Evolutionary conservation across 176 grass and related monocot genomes (phyloP), one percentile per base, ranked within the genome.

Genomic region (Alloteropsis semialata): DNA sequence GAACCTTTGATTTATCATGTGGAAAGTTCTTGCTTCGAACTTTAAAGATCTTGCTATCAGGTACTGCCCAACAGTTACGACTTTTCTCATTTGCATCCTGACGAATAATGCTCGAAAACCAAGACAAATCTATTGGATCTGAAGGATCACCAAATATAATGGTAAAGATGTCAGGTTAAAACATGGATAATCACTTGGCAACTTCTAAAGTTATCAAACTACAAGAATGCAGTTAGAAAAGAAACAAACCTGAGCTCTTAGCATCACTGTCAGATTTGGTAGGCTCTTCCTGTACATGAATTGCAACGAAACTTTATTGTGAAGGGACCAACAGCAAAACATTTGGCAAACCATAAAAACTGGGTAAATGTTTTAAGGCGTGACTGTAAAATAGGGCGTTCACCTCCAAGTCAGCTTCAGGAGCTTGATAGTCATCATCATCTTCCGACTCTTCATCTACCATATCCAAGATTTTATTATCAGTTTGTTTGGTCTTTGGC

Each of bases 1-100:
- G 8, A 57, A 99, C 96, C 96, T 99, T 99, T 46, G 96, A 93
- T 87, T 99, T 99, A 73, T 99, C 96, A 68, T 85, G 79, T 19
- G 89, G 84, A 86, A 93, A 99, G 51, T 71, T 96, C 88, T 82
- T 89, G 82, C 96, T 91, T 51, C 96, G 96, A 61, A 99, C 91
- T 93, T 96, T 99, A 83, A 99, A 96, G 73, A 84, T 84, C 45
- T 93, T 99, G 81, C 84, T 84, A 84, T 98, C 91, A 79, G 96
- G 96, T 81, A 93, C 65, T 65, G 63, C 41, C 91, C 91, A 96
- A 54, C 96, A 96, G 76, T 96, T 95, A 53, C 93, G 91, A 27
- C 80, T 85, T 81, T 93, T 92, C 54, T 99, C 96, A 75, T 83
- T 84, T 69, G 84, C 74, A 80, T 99, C 96, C 59, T 51, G 83